Base-by-base conservation (phyloP, 2,329 filamentous ascomycete species). In the Amphichorda felina region DNA sequence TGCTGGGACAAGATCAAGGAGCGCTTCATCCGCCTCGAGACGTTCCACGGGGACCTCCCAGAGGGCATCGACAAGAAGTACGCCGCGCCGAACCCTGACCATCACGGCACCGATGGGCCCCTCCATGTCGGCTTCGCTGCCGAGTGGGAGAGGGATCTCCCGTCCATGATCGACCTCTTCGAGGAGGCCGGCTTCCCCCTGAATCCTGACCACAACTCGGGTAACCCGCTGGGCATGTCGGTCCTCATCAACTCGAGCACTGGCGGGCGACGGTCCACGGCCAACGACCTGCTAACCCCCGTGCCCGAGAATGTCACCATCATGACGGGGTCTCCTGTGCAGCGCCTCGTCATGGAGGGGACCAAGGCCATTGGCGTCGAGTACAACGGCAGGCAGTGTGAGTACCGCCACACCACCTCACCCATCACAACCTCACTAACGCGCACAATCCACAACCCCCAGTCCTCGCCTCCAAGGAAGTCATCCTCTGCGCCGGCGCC, bases 311-410 rank as follows among this genome's bases (percentile, higher is more conserved):
- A 94, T 62, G 59, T 94, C 54, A 91, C 83, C 25, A 70, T 94
- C 40, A 67, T 94, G 40, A 94, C 86, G 51, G 80, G 91, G 51
- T 82, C 86, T 17, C 91, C 85, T 78, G 87, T 94, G 40, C 82
- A 75, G 54, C 83, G 79, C 56, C 61, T 94, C 52, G 82, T 89
- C 47, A 70, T 93, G 33, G 73, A 72, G 44, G 34, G 34, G 8
- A 73, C 77, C 49, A 72, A 68, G 35, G 86, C 85, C 42, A 80
- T 71, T n/a, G 82, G 84, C 41, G 64, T 94, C 35, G 69, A 81
- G 47, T 43, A 94, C 37, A 79, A 61, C 11, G 62, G 75, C 40
- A 63, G 70, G 44, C 65, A 65, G 17, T 71, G 71, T 41, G 59
- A 64, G 31, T 58, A 56, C 43, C 13, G 8, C 24, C 24, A 8